phyloP scores from a whole-genome alignment of 2,329 filamentous ascomycete species.

The Botrytis fragariae region DNA sequence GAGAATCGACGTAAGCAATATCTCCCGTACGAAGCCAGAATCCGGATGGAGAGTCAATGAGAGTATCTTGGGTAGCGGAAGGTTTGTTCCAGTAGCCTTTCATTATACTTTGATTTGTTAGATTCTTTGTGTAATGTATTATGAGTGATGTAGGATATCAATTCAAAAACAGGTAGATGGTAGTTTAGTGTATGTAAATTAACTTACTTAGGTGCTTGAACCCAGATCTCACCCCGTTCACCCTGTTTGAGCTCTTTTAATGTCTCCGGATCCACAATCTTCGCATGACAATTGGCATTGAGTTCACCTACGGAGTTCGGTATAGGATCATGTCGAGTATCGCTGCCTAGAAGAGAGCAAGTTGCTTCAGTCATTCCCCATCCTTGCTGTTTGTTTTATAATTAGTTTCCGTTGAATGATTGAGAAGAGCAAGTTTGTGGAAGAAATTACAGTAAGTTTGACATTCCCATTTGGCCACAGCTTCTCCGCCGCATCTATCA shows the following conservation, averaged over 20 bases:
- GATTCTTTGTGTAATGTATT: background rate
- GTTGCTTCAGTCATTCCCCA: constrained; percentile 89
- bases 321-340: constrained; percentile 48
- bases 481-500: constrained; percentile 70
- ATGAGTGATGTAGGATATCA: background rate
- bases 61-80: constrained; percentile 57
- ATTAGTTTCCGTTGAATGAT: background rate
- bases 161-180: background rate
- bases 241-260: constrained; percentile 43
- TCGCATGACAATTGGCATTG: constrained; percentile 65
- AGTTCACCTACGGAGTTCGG: constrained; percentile 62
- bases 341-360: constrained; percentile 66
- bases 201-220: constrained; percentile 45
- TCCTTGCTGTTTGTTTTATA: constrained; percentile 60
- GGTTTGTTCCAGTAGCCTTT: constrained; percentile 58
- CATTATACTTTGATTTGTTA: constrained; percentile 47
- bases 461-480: constrained; percentile 66
- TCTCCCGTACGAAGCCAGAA: constrained; percentile 61
- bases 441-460: constrained; percentile 51
- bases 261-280: constrained; percentile 53
- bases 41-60: constrained; percentile 66
- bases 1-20: constrained; percentile 62
- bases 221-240: constrained; percentile 45
- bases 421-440: background rate
- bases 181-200: accelerated